Evolutionary conservation across 768 basidiomycete species (phyloP), one percentile per base, ranked within the genome.

Genomic region (Cyathus striatus): DNA sequence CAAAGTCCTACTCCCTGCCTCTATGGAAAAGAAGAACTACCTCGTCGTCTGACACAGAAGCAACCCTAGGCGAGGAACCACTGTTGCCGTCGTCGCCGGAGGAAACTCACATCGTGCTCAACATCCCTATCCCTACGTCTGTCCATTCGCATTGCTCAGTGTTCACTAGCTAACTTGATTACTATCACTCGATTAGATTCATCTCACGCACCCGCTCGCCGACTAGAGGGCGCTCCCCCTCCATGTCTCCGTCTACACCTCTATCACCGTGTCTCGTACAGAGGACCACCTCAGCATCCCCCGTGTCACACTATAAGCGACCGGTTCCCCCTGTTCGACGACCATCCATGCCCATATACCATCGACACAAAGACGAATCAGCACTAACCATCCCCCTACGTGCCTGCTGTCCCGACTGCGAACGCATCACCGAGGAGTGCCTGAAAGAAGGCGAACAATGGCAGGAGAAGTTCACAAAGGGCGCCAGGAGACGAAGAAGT

Each of bases 331-430:
- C 43, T 38, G 27, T 43, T 27, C 62, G 62, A 25, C 57, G 60
- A 9, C 52, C 60, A 6, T 65, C 66, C 22, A 48, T 64, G 4
- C 66, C 70, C 23, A 57, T 59, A n/a, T 65, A 68, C 37, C 51
- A 57, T 13, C 56, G 56, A 17, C 57, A 51, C 36, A 56, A 58
- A 43, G 67, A 63, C 16, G 50, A 70, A 13, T 59, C 70, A 30
- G 49, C 66, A 22, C 4, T 32, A 12, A 87, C 82, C 0, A 61
- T 90, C 1, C 87, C 87, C 5, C 64, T 90, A 13, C 79, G 87
- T 32, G 69, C 79, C 12, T 90, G 87, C 59, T 90, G 87, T 53
- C 59, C 69, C 7, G 72, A 78, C 35, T 90, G 87, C 54, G 70
- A 76, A 30, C 57, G 61, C 25, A 69, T 70, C 45, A 81, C 76